Evolutionary conservation across 495 filamentous ascomycete species (phyloP).

Genomic region (Penicillium bialowiezense): DNA sequence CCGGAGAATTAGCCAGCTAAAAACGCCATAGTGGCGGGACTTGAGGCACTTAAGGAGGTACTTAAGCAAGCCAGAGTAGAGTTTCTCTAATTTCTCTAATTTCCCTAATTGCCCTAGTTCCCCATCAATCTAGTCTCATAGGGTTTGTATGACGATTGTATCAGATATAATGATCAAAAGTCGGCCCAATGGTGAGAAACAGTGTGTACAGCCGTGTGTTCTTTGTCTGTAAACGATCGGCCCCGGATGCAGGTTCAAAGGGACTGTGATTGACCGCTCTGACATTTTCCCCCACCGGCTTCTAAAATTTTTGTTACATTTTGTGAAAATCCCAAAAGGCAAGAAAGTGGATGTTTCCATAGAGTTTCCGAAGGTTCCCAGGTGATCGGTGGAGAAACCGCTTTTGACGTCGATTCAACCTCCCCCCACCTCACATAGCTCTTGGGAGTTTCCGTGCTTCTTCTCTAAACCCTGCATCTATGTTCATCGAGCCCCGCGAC

Average conservation of each 20-base stretch:
- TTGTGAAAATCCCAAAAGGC: no score
- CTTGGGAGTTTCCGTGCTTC: conserved; percentile 3
- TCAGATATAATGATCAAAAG: no score
- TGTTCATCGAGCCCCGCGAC: conserved; percentile 13
- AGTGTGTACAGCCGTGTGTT: background rate
- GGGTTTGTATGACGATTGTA: no score
- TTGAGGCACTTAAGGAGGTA: no score
- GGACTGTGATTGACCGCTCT: conserved; percentile 10
- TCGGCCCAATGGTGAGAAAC: no score
- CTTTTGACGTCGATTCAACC: conserved; percentile 38
- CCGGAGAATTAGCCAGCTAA: background rate
- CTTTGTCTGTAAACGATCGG: background rate
- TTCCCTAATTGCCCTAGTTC: no score
- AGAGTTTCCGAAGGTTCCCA: conserved; percentile 31
- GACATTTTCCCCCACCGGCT: conserved; percentile 10
- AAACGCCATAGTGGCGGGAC: conserved; percentile 2
- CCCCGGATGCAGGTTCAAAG: background rate
- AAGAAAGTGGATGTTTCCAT: conserved; percentile 19
- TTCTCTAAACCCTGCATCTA: conserved; percentile 16
- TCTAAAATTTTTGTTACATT: background rate
- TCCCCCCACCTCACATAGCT: conserved; percentile 20
- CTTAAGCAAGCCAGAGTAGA: no score
- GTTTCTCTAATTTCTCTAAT: no score
- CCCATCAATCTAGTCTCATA: no score
- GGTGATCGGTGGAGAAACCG: conserved; percentile 39